Conservation (phyloP, 805 yeast species). For the Candida michaelii region DNA sequence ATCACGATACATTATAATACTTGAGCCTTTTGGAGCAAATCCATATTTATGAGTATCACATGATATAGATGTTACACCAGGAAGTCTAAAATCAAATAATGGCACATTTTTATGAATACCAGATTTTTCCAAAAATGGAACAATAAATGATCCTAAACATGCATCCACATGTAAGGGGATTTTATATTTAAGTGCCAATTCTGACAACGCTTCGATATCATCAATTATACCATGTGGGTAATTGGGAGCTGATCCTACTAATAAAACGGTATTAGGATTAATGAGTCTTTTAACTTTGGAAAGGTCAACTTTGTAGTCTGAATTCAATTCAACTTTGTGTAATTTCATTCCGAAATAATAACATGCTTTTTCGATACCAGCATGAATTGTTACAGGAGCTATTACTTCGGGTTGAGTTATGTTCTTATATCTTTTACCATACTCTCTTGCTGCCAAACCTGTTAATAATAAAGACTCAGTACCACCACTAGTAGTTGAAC, state of each 20-base stretch:
- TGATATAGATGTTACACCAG: slow-evolving; percentile 94
- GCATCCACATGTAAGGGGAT: slow-evolving; percentile 95
- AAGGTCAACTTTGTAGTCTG: slow-evolving; percentile 63
- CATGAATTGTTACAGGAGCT: slow-evolving; percentile 89
- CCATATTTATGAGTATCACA: slow-evolving; percentile 99
- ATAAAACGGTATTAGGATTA: slow-evolving; percentile 74
- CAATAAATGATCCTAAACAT: slow-evolving; percentile 89
- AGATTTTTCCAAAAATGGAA: slow-evolving; percentile 71
- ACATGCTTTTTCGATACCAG: slow-evolving; percentile 93
- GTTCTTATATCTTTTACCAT: slow-evolving; percentile 58
- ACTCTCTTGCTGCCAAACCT: slow-evolving; percentile 84
- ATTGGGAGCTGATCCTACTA: slow-evolving; percentile 95
- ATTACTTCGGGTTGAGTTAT: slow-evolving; percentile 76
- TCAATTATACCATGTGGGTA: slow-evolving; percentile 96
- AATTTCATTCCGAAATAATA: slow-evolving; percentile 84
- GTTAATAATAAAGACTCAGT: slow-evolving; percentile 89
- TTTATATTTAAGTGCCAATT: slow-evolving; percentile 60
- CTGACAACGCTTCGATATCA: slow-evolving; percentile 72
- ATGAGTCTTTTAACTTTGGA: slow-evolving; percentile 61
- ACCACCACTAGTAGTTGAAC: slow-evolving; percentile 91
- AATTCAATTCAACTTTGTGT: slow-evolving; percentile 76
- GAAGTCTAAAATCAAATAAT: slow-evolving; percentile 78
- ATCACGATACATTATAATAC: slow-evolving; percentile 84
- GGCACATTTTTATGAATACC: slow-evolving; percentile 48
- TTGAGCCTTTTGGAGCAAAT: slow-evolving; percentile 96